Base-by-base conservation (phyloP, 139 green algal species). In the Haematococcus lacustris region DNA sequence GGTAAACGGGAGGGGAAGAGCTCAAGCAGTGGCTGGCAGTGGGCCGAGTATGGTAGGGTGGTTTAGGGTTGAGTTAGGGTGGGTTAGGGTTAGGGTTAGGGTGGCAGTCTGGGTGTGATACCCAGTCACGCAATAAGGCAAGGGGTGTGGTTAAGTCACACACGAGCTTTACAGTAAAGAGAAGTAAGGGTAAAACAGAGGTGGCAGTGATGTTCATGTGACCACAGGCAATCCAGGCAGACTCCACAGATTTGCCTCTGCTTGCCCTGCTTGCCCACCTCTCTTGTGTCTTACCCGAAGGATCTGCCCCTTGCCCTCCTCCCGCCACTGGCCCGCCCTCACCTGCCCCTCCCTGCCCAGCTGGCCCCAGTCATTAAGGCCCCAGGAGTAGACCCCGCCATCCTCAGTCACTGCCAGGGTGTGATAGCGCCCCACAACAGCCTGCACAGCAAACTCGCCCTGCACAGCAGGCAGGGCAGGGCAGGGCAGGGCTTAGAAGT, bases 351-450 rank as follows among this genome's bases (percentile, higher is more conserved):
- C 21, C 4, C 83, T 69, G 9, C 87, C 87, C 57, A 92, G 85
- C 76, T 90, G 85, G 1, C 87, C 87, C 71, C 73, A 82, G 75
- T 92, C 87, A 75, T 91, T 92, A 38, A 92, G 66, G 0, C 87
- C 87, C 82, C 83, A 91, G 26, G 66, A 84, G 51, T 77, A 88
- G 51, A 91, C 73, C 76, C 33, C 53, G 21, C 53, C 47, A 3
- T 26, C 72, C 2, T 50, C 71, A 4, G 77, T 87, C 13, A 88
- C 32, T 0, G 82, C 84, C 39, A 85, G 63, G 68, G 73, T 78
- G 74, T 87, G 82, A 71, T 87, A 87, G n/a, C 82, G 65, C 0
- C 82, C 82, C 21, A 41, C 60, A 3, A 76, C 26, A 2, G 66
- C 76, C 39, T 77, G 71, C 2, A 74, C 67, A 3, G 75, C 74